Evolutionary conservation across 2,329 filamentous ascomycete species (phyloP).

Genomic region (Epichloe sylvatica): DNA sequence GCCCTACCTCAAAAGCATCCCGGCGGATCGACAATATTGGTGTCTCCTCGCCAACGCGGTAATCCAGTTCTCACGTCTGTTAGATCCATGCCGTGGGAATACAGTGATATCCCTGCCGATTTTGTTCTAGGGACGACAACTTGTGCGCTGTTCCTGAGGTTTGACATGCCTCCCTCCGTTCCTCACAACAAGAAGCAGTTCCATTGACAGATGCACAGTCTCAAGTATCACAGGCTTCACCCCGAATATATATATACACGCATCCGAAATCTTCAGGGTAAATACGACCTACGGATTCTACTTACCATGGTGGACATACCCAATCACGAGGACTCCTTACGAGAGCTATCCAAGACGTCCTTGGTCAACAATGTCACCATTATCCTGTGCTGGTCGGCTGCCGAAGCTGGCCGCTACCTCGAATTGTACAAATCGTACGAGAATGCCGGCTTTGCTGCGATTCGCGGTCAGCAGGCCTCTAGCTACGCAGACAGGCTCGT

Average conservation of each 20-base stretch:
- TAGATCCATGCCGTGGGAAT: slow-evolving; percentile 81
- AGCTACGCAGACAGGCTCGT: slow-evolving; percentile 77
- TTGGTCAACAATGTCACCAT: slow-evolving; percentile 86
- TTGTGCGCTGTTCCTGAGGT: slow-evolving; percentile 76
- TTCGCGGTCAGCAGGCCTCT: slow-evolving; percentile 71
- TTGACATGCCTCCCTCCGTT: background rate
- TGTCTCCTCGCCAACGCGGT: slow-evolving; percentile 85
- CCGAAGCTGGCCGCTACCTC: slow-evolving; percentile 84
- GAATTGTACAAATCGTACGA: slow-evolving; percentile 94
- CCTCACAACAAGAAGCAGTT: background rate
- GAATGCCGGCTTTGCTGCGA: slow-evolving; percentile 64
- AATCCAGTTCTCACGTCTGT: slow-evolving; percentile 83
- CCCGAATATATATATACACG: slow-evolving; percentile 96
- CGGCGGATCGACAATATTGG: slow-evolving; percentile 68
- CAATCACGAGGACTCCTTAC: slow-evolving; percentile 80
- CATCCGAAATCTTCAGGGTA: slow-evolving; percentile 69
- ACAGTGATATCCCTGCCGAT: slow-evolving; percentile 90
- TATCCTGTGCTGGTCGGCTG: slow-evolving; percentile 85
- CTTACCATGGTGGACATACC: slow-evolving; percentile 89
- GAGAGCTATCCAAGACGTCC: slow-evolving; percentile 83
- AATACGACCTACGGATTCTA: slow-evolving; percentile 75
- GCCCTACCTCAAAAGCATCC: slow-evolving; percentile 51
- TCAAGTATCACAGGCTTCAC: slow-evolving; percentile 95
- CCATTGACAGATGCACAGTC: slow-evolving; percentile 24
- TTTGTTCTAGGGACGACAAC: slow-evolving; percentile 80